Conservation (phyloP, 257 asterid genomes). For the Petunia secreta region DNA sequence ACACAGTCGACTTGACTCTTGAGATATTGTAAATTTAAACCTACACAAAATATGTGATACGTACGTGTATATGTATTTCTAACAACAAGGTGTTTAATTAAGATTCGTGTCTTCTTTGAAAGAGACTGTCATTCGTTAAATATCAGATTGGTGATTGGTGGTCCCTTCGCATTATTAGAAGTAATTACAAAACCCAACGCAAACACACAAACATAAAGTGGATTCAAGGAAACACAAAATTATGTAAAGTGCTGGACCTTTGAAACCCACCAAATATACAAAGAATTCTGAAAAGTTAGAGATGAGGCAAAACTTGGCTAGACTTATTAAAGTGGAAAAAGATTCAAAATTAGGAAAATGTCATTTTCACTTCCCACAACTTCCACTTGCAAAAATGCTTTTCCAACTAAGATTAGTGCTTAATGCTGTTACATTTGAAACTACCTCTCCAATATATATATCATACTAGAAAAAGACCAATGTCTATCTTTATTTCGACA, state of each 20-base stretch:
- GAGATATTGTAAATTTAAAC: too few species aligned
- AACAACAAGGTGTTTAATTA: not conserved
- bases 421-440: conserved; percentile 40
- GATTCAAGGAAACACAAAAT: not conserved
- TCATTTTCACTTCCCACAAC: conserved; percentile 53
- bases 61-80: not conserved
- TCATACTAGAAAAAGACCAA: conserved; percentile 8
- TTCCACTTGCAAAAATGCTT: conserved; percentile 33
- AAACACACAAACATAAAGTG: not conserved
- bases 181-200: conserved; percentile 8
- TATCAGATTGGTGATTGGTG: not conserved
- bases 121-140: too few species aligned
- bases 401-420: conserved; percentile 44
- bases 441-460: conserved; percentile 33
- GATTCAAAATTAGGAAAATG: conserved; percentile 51
- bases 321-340: conserved; percentile 37
- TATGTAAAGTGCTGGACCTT: conserved; percentile 40
- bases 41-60: too few species aligned
- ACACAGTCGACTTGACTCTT: too few species aligned
- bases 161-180: not conserved
- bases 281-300: not conserved
- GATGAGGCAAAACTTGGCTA: conserved; percentile 12
- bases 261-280: conserved; percentile 47
- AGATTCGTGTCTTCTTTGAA: not conserved
- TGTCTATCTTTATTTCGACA: not conserved